A percentile compares a stretch with the other conserved stretches of the same genome.
These are phyloP conservation scores for Neofusicoccum kwambonambiense DNA, from an alignment of 2,329 filamentous ascomycete genomes.

Conservation along the genomic window DNA sequence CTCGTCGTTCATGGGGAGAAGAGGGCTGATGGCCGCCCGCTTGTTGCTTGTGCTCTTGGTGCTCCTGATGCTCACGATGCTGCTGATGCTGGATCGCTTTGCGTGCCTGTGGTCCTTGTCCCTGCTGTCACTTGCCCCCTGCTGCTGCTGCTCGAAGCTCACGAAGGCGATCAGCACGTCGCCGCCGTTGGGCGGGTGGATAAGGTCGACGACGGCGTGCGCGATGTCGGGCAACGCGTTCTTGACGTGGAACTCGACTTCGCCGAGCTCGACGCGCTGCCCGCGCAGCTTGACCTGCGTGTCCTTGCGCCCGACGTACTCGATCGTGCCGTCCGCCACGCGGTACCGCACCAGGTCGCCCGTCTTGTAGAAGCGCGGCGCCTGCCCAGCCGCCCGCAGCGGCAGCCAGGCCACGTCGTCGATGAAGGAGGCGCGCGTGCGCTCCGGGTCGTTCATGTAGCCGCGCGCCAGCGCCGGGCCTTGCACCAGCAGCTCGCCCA, in stretches of 20 bases:
- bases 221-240: not conserved
- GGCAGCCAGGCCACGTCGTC: slow-evolving; percentile 29
- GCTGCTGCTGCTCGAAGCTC: slow-evolving; percentile 21
- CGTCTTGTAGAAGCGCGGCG: slow-evolving; percentile 31
- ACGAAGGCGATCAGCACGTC: not conserved
- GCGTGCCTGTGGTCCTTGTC: slow-evolving; percentile 23
- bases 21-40: not conserved
- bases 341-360: slow-evolving; percentile 34
- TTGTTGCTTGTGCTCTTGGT: not conserved
- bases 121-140: not conserved
- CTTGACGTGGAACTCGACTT: slow-evolving; percentile 46
- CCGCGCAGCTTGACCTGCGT: slow-evolving; percentile 43
- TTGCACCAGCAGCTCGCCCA: slow-evolving; percentile 35
- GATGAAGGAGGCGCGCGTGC: slow-evolving; percentile 30
- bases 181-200: not conserved
- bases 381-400: no score
- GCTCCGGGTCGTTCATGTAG: slow-evolving; percentile 34
- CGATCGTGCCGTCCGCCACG: slow-evolving; percentile 34
- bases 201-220: not conserved
- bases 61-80: not conserved
- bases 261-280: slow-evolving; percentile 46
- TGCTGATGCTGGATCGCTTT: slow-evolving; percentile 12
- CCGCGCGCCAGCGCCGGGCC: slow-evolving; percentile 35
- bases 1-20: not conserved
- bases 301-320: slow-evolving; percentile 36